These are phyloP conservation scores for Arbutus unedo DNA, from an alignment of 148 eudicot species.

Conservation along the genomic window DNA sequence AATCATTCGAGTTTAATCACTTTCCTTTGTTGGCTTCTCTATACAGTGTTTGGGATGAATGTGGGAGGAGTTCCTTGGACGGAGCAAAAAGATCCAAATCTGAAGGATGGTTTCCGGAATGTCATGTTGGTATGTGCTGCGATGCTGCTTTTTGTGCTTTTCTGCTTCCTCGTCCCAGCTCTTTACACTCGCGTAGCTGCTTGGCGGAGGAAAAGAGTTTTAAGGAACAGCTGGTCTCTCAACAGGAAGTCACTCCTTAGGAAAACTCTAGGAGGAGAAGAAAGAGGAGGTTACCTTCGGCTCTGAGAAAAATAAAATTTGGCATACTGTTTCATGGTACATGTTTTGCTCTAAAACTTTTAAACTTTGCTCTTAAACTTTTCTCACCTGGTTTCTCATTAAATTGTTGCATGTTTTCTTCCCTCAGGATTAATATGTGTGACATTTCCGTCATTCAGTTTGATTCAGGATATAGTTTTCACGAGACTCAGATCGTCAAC, in stretches of 20 bases:
- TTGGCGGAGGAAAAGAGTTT: conserved; percentile 55
- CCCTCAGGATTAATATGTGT: background rate
- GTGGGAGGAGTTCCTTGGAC: conserved; percentile 99
- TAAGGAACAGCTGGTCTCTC: conserved; percentile 59
- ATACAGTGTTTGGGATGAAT: conserved; percentile 96
- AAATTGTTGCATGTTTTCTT: conserved; percentile 3
- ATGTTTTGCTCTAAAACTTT: background rate
- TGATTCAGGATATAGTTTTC: background rate
- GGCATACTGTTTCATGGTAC: background rate
- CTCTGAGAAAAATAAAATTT: conserved; percentile 28
- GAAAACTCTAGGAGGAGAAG: conserved; percentile 37
- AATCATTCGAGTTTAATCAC: background rate
- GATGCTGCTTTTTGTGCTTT: conserved; percentile 54
- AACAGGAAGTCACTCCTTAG: conserved; percentile 51
- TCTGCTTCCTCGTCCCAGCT: conserved; percentile 67
- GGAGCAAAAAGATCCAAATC: conserved; percentile 49
- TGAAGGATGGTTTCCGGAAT: conserved; percentile 72
- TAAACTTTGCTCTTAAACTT: background rate
- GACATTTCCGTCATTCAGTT: background rate
- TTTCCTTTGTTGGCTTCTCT: conserved; percentile 3
- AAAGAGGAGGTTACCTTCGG: conserved; percentile 72
- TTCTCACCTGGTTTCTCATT: background rate
- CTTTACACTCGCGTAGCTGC: conserved; percentile 50
- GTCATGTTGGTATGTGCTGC: conserved; percentile 63
- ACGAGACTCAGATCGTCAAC: background rate